Conservation (phyloP, 805 yeast species). For the Cyberlindnera galapagoensis region DNA sequence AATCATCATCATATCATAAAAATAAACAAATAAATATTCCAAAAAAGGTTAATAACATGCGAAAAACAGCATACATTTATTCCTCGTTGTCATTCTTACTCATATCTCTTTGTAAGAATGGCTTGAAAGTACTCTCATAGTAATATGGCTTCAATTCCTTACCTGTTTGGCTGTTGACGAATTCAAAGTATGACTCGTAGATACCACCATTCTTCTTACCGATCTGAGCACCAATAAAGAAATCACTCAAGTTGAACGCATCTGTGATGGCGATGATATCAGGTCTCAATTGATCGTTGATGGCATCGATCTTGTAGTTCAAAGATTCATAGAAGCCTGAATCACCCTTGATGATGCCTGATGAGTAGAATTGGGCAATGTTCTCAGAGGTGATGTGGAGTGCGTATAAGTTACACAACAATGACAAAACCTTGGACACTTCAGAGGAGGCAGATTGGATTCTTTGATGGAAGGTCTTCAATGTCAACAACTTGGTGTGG, state of each 20-base stretch:
- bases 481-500: conserved; percentile 31
- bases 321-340: conserved; percentile 29
- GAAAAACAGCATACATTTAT: not conserved
- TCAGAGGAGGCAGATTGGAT: conserved; percentile 28
- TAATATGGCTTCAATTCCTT: conserved; percentile 52
- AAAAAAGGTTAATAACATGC: too few species aligned
- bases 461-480: conserved; percentile 25
- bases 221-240: conserved; percentile 73
- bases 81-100: conserved; percentile 18
- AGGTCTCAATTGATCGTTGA: conserved; percentile 46
- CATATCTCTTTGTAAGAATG: conserved; percentile 18
- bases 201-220: conserved; percentile 79
- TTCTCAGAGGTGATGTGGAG: conserved; percentile 52
- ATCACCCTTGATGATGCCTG: conserved; percentile 39
- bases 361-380: conserved; percentile 58
- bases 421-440: conserved; percentile 35
- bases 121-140: conserved; percentile 15
- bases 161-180: conserved; percentile 39
- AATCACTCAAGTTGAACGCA: conserved; percentile 74
- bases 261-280: conserved; percentile 76
- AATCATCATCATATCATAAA: too few species aligned
- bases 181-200: conserved; percentile 70
- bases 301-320: conserved; percentile 20
- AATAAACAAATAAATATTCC: too few species aligned
- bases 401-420: conserved; percentile 57